Base-by-base conservation (phyloP, 2,329 filamentous ascomycete species). In the Neopestalotiopsis sp. region DNA sequence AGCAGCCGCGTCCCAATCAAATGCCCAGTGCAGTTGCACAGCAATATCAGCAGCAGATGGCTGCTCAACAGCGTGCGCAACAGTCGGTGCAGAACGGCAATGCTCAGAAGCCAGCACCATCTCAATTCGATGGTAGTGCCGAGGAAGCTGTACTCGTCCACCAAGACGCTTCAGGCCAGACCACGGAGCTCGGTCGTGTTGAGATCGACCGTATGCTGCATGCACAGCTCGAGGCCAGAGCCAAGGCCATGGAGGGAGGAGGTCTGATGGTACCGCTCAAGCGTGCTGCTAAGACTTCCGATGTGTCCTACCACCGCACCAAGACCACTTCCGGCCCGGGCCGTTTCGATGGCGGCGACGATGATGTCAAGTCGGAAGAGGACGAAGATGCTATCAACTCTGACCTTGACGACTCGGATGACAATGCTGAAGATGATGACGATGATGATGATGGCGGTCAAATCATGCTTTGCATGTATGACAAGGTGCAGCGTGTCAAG, bases 311-410 rank as follows among this genome's bases (percentile, higher is more conserved):
- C 49, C 69, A 70, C 67, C 70, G 69, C 68, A 71, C 58, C 59
- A 68, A 70, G 62, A 63, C 40, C 64, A 73, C 74, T 14, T 77
- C 76, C 40, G 81, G 81, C 7, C 76, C 83, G 7, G 81, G 81
- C 40, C 83, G 91, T 70, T 86, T 88, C 65, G 92, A 95, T 73
- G 92, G 91, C 4, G 84, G 85, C 53, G 89, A 89, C 28, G 89
- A 90, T 59, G 89, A 88, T 59, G 86, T 89, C 45, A 85, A 88
- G 69, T 82, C 87, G 30, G 89, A 89, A 13, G 95, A 97, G 13
- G 95, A 98, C 72, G 95, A 97, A 73, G 95, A 99, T 79, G 96
- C 95, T 1, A 99, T 99, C 83, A 99, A 99, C 81, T 98, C 96
- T 0, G 96, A 99, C 76, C 90, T 99, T 3, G 96, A 99, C 78